A percentile compares a stretch with the other conserved stretches of the same genome.
Evolutionary conservation across 305 asterid genomes (phyloP).

Genomic region (Solanum hybrid): DNA sequence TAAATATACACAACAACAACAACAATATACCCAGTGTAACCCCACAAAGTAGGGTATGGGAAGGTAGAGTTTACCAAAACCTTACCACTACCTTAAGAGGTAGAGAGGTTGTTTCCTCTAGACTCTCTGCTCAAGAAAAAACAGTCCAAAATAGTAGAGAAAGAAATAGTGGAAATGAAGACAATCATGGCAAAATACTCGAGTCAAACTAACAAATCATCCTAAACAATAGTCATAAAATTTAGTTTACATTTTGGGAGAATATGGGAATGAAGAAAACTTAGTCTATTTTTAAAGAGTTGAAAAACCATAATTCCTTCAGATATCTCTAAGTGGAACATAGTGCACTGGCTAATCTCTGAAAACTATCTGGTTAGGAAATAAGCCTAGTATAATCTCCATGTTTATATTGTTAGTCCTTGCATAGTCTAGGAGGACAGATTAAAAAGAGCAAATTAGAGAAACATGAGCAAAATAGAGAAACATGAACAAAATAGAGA

Average conservation of each 20-base stretch:
- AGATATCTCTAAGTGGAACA: background rate
- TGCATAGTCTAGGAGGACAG: background rate
- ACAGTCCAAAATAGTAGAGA: background rate
- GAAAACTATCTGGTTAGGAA: background rate
- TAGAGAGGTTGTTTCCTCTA: background rate
- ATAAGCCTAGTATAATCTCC: background rate
- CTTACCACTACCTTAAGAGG: background rate
- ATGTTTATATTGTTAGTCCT: background rate
- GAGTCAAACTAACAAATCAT: background rate
- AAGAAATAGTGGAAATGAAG: background rate
- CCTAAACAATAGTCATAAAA: background rate
- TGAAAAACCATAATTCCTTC: background rate
- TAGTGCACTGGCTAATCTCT: background rate
- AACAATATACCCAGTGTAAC: background rate
- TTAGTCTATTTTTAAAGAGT: background rate
- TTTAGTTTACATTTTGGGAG: background rate
- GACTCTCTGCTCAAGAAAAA: background rate
- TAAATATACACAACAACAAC: background rate
- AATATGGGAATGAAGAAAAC: background rate
- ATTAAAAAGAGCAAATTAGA: background rate
- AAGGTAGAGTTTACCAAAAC: background rate
- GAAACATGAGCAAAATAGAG: background rate
- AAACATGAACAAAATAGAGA: background rate
- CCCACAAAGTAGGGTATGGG: background rate
- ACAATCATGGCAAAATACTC: background rate